Percentiles rank a stretch among this genome's conserved stretches.
These are phyloP conservation scores for Hypoxylon sp. DNA, from an alignment of 2,329 filamentous ascomycete genomes.

Conservation along the genomic window DNA sequence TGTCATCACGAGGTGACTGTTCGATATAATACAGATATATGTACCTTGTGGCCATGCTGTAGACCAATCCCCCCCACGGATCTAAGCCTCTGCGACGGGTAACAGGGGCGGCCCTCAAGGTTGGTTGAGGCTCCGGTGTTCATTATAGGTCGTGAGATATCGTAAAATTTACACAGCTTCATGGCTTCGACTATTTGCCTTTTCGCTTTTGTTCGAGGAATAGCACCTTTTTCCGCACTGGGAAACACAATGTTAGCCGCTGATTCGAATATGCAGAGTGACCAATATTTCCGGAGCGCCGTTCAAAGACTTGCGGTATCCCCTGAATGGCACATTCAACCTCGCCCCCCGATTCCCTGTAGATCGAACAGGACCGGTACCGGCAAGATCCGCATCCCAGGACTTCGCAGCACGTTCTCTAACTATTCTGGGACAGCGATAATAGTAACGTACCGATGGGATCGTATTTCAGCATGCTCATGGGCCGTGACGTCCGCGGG, in stretches of 20 bases:
- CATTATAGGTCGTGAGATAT: constrained; percentile 24
- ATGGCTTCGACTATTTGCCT: constrained; percentile 64
- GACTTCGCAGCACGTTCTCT: not conserved
- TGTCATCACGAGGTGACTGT: not conserved
- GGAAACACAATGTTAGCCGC: constrained; percentile 8
- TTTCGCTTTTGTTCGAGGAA: constrained; percentile 95
- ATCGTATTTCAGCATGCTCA: constrained; percentile 99
- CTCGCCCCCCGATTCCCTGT: not conserved
- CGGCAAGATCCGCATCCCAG: not conserved
- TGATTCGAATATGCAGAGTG: constrained; percentile 1
- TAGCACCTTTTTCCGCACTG: constrained; percentile 94
- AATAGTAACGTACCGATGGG: constrained; percentile 80
- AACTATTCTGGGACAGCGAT: not conserved
- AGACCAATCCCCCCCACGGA: constrained; percentile 8
- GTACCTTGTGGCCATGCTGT: constrained; percentile 15
- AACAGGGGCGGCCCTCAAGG: not conserved
- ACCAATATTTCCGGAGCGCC: not conserved
- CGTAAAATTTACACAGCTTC: constrained; percentile 33
- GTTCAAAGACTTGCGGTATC: not conserved
- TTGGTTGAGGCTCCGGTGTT: not conserved
- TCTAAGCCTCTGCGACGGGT: constrained; percentile 2
- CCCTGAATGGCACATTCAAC: not conserved
- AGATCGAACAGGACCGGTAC: not conserved
- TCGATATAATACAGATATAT: constrained; percentile 40
- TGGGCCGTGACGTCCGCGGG: constrained; percentile 82